These are phyloP conservation scores for Leptographium procerum DNA, from an alignment of 2,329 filamentous ascomycete genomes.

Conservation along the genomic window DNA sequence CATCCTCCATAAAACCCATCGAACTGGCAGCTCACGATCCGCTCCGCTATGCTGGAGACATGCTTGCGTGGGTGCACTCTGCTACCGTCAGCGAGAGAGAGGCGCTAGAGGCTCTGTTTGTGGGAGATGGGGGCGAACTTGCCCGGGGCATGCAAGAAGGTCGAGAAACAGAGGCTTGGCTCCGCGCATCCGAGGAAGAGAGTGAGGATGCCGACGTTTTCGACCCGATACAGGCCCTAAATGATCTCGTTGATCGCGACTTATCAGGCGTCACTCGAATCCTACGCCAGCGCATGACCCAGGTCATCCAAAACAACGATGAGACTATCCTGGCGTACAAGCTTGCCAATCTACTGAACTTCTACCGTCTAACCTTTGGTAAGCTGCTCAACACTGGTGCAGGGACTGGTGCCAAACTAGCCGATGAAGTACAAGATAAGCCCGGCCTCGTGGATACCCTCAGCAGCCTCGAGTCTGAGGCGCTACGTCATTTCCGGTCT, in stretches of 20 bases:
- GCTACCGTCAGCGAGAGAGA: conserved; percentile 89
- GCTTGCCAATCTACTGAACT: conserved; percentile 76
- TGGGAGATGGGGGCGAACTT: conserved; percentile 82
- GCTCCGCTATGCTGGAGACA: conserved; percentile 85
- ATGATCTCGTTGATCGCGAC: conserved; percentile 77
- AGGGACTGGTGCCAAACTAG: not conserved
- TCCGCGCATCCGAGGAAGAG: conserved; percentile 48
- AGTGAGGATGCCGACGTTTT: conserved; percentile 47
- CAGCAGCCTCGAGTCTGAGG: conserved; percentile 57
- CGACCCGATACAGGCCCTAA: conserved; percentile 70
- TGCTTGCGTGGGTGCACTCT: conserved; percentile 95
- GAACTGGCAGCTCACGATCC: conserved; percentile 89
- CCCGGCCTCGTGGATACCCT: conserved; percentile 62
- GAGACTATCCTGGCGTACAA: conserved; percentile 83
- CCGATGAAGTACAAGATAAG: conserved; percentile 16
- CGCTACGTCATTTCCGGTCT: conserved; percentile 70
- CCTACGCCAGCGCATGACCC: conserved; percentile 81
- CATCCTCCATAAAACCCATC: conserved; percentile 71
- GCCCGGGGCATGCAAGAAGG: conserved; percentile 71
- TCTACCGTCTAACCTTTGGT: conserved; percentile 78
- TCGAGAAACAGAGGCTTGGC: conserved; percentile 75
- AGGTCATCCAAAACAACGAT: conserved; percentile 86
- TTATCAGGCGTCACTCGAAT: conserved; percentile 69
- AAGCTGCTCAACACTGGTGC: conserved; percentile 54
- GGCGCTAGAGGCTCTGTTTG: conserved; percentile 81